Evolutionary conservation across 2,329 filamentous ascomycete genomes (phyloP).

Genomic region (Tolypocladium tropicale): DNA sequence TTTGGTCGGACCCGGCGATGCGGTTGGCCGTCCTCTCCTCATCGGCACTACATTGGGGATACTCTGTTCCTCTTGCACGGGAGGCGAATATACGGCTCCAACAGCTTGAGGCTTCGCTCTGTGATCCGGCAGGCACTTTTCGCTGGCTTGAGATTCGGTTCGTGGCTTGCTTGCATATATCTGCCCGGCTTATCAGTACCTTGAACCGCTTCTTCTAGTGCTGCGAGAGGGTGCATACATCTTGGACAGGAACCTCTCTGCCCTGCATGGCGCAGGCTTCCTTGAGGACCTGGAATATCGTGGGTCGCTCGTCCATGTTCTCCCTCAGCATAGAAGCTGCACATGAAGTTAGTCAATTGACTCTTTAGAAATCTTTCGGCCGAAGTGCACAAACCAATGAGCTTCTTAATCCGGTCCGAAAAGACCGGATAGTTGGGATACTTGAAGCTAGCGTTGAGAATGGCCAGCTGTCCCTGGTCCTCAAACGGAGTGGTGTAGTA

Average conservation of each 20-base stretch:
- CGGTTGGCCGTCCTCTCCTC: conserved; percentile 64
- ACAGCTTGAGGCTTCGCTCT: conserved; percentile 49
- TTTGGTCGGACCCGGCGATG: conserved; percentile 27
- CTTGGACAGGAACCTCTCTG: conserved; percentile 74
- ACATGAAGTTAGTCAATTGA: neutral
- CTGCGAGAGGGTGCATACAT: conserved; percentile 47
- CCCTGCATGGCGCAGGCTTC: conserved; percentile 87
- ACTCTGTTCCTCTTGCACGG: conserved; percentile 55
- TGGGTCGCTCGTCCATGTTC: conserved; percentile 66
- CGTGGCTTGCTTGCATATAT: conserved; percentile 59
- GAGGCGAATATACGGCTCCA: conserved; percentile 73
- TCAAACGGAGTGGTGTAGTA: conserved; percentile 99
- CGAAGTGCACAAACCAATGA: conserved; percentile 58
- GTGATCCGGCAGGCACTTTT: conserved; percentile 43
- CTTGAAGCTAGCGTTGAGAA: conserved; percentile 89
- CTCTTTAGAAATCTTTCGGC: too few species aligned
- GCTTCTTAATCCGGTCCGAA: conserved; percentile 76
- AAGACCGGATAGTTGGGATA: conserved; percentile 84
- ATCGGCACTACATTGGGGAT: conserved; percentile 91
- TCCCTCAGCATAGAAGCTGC: conserved; percentile 84
- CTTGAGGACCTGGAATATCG: conserved; percentile 85
- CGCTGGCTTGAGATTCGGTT: conserved; percentile 46
- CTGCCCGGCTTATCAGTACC: conserved; percentile 27
- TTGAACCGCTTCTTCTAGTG: neutral
- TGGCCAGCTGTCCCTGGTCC: conserved; percentile 93